phyloP scores from a whole-genome alignment of 192 early-diverging fungal species.

The Entomortierella parvispora region DNA sequence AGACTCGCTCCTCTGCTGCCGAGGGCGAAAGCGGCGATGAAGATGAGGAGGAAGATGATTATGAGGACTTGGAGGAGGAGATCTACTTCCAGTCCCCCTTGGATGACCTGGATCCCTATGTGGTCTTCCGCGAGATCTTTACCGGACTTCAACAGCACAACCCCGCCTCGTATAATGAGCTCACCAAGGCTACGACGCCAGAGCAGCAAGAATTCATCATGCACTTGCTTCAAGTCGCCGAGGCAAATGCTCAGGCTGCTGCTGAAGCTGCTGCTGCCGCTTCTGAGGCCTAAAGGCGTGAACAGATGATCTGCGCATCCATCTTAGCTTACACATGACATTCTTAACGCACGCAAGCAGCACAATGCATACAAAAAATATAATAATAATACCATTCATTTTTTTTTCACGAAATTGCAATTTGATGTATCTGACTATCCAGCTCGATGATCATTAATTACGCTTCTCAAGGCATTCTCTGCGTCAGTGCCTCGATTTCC shows the following conservation, averaged over 20 bases:
- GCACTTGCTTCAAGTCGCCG: constrained; percentile 56
- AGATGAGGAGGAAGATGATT: constrained; percentile 72
- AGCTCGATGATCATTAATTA: too few species aligned
- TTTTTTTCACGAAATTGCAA: too few species aligned
- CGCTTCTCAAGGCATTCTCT: too few species aligned
- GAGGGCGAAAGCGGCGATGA: constrained; percentile 53
- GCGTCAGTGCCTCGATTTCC: too few species aligned
- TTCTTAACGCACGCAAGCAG: too few species aligned
- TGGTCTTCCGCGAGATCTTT: constrained; percentile 76
- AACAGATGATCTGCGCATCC: not conserved
- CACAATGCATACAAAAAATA: too few species aligned
- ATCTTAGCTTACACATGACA: too few species aligned
- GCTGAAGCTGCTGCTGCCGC: constrained; percentile 26
- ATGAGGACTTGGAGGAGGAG: constrained; percentile 78
- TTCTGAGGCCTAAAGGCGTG: constrained; percentile 4
- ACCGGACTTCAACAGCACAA: constrained; percentile 67
- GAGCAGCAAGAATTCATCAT: constrained; percentile 63
- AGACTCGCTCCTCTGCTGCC: constrained; percentile 56
- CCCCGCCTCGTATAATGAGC: constrained; percentile 60
- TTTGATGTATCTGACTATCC: too few species aligned
- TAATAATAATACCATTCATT: too few species aligned
- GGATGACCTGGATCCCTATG: constrained; percentile 79
- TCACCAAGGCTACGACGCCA: constrained; percentile 64
- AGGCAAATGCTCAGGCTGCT: constrained; percentile 45
- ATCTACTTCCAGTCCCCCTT: constrained; percentile 81